Conservation (phyloP, 2,329 filamentous ascomycete species). For the Chlorencoelia australis region DNA sequence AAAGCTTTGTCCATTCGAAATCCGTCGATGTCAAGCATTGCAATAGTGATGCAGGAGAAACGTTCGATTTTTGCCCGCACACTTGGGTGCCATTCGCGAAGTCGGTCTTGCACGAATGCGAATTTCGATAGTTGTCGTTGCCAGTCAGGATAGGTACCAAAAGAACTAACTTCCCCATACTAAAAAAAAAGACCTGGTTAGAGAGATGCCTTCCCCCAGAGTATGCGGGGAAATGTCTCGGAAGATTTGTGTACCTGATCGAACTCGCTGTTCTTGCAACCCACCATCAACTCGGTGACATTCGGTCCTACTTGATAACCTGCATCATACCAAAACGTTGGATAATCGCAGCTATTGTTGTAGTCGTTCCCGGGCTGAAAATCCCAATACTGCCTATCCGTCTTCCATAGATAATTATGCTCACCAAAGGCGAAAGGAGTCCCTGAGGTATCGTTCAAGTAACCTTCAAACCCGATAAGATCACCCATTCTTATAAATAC, state of each 20-base stretch:
- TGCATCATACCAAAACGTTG: not conserved
- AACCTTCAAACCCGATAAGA: slow-evolving; percentile 50
- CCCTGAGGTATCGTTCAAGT: slow-evolving; percentile 45
- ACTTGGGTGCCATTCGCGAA: slow-evolving; percentile 50
- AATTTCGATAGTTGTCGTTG: slow-evolving; percentile 55
- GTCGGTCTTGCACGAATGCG: slow-evolving; percentile 54
- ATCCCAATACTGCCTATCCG: not conserved
- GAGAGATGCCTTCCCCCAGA: too few species aligned
- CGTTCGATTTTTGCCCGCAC: slow-evolving; percentile 46
- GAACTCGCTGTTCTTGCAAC: not conserved
- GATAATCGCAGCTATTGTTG: not conserved
- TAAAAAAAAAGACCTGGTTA: not conserved
- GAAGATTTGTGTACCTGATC: not conserved
- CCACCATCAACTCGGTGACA: not conserved
- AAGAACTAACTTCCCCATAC: slow-evolving; percentile 43
- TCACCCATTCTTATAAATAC: slow-evolving; percentile 46
- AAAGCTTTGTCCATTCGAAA: slow-evolving; percentile 58
- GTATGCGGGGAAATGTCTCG: not conserved
- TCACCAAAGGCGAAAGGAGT: slow-evolving; percentile 36
- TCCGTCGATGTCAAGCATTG: slow-evolving; percentile 52
- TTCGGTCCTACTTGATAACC: not conserved
- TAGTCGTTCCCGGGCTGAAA: not conserved
- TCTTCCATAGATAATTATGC: not conserved
- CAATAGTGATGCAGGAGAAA: slow-evolving; percentile 52
- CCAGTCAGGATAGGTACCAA: slow-evolving; percentile 53